Conservation (phyloP, 2,329 filamentous ascomycete species). For the Seiridium cupressi region DNA sequence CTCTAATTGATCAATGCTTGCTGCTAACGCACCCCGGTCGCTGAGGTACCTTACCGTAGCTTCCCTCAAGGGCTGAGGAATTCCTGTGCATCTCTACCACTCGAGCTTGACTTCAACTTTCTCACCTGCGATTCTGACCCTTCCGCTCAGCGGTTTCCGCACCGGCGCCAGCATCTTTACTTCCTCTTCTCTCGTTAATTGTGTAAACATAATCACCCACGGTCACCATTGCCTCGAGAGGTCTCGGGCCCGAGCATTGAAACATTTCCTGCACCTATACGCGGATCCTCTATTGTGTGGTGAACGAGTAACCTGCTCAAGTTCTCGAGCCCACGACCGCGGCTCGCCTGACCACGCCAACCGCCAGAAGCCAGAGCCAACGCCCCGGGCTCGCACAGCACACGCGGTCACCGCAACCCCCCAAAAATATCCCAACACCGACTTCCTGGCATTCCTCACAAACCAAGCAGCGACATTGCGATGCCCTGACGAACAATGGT, state of each 20-base stretch:
- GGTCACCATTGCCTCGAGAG: not conserved
- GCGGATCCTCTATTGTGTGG: too few relatives aligned
- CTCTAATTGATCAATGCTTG: constrained; percentile 5
- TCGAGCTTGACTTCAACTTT: not conserved
- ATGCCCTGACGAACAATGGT: constrained; percentile 33
- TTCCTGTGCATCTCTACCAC: not conserved
- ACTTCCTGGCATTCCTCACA: constrained; percentile 19
- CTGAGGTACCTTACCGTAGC: not conserved
- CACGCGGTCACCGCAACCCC: not conserved
- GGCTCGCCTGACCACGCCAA: not conserved
- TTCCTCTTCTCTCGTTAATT: not conserved
- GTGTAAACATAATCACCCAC: not conserved
- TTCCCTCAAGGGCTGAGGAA: not conserved
- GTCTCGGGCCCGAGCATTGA: not conserved
- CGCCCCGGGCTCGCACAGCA: not conserved
- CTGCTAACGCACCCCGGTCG: too few relatives aligned
- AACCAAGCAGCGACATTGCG: constrained; percentile 15
- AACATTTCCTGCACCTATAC: not conserved
- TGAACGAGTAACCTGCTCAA: too few relatives aligned
- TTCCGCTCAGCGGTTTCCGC: not conserved
- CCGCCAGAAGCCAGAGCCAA: not conserved
- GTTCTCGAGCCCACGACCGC: not conserved
- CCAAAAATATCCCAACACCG: not conserved
- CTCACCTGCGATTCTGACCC: not conserved
- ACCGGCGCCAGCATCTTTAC: not conserved